phyloP scores from a whole-genome alignment of 2,329 filamentous ascomycete genomes.

The Coniochaeta pulveracea region DNA sequence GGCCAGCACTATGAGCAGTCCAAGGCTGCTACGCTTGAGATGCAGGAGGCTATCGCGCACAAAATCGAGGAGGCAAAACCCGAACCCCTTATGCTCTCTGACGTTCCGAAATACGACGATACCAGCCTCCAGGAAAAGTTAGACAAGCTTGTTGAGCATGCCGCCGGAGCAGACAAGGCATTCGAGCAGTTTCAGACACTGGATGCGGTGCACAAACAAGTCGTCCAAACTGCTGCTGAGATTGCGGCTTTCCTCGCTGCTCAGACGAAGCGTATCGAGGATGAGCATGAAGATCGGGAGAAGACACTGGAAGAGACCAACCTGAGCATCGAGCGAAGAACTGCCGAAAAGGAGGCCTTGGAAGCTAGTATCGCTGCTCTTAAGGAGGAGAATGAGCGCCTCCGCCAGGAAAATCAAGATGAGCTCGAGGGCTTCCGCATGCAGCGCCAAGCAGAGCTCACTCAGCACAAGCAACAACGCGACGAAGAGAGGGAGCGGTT shows the following conservation, averaged over 20 bases:
- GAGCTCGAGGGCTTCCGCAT: conserved; percentile 9
- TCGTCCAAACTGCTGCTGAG: conserved; percentile 73
- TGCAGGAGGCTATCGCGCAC: conserved; percentile 31
- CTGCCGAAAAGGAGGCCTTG: conserved; percentile 38
- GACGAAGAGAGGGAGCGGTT: conserved; percentile 13
- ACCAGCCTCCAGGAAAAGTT: conserved; percentile 47
- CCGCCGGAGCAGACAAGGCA: conserved; percentile 54
- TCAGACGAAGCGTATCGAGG: conserved; percentile 63
- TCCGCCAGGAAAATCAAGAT: conserved; percentile 8
- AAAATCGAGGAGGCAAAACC: conserved; percentile 52
- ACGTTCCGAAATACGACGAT: conserved; percentile 56
- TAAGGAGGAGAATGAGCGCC: conserved; percentile 24
- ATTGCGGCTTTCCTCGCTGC: conserved; percentile 70
- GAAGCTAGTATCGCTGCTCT: conserved; percentile 38
- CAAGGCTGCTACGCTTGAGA: conserved; percentile 46
- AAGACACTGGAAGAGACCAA: conserved; percentile 70
- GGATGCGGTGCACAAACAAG: conserved; percentile 80
- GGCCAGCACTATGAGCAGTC: conserved; percentile 84
- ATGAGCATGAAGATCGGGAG: conserved; percentile 70
- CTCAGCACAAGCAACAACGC: conserved; percentile 5
- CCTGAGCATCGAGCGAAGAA: conserved; percentile 61
- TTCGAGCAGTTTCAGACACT: conserved; percentile 69
- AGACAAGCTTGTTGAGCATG: conserved; percentile 49
- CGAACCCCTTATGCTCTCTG: conserved; percentile 45
- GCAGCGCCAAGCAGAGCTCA: not conserved